These are phyloP conservation scores for Cyclanthera cordifolia DNA, from an alignment of 306 rosid species.

Conservation along the genomic window DNA sequence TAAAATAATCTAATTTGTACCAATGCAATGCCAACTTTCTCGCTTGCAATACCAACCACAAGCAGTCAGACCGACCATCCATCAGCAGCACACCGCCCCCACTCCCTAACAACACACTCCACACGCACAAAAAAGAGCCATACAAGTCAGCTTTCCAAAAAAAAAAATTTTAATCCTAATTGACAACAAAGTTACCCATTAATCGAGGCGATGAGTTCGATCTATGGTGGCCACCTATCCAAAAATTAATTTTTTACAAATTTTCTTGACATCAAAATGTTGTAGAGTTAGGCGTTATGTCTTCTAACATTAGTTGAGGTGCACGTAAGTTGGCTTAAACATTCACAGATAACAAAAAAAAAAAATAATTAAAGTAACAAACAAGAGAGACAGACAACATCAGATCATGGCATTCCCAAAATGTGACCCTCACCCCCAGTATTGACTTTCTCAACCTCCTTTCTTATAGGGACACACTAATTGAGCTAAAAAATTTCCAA, in stretches of 20 bases:
- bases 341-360: too few relatives aligned
- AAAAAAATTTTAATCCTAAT: too few relatives aligned
- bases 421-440: background rate
- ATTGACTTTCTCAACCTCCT: slow-evolving; percentile 7
- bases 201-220: too few relatives aligned
- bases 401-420: slow-evolving; percentile 9
- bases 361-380: too few relatives aligned
- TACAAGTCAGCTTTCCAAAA: slow-evolving; percentile 1
- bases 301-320: too few relatives aligned
- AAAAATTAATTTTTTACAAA: too few relatives aligned
- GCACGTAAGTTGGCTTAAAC: too few relatives aligned
- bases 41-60: slow-evolving; percentile 5
- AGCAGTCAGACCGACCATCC: slow-evolving; percentile 5
- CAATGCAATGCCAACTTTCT: slow-evolving; percentile 6
- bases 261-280: too few relatives aligned
- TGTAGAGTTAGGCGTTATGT: too few relatives aligned
- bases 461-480: background rate
- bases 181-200: background rate
- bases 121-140: background rate
- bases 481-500: background rate
- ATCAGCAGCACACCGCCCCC: slow-evolving; percentile 1
- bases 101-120: background rate
- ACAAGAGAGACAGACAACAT: background rate
- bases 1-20: too few relatives aligned
- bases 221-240: too few relatives aligned